These are phyloP conservation scores for Blastocystis sp. DNA, from an alignment of 352 stramenopile species.

Conservation along the genomic window DNA sequence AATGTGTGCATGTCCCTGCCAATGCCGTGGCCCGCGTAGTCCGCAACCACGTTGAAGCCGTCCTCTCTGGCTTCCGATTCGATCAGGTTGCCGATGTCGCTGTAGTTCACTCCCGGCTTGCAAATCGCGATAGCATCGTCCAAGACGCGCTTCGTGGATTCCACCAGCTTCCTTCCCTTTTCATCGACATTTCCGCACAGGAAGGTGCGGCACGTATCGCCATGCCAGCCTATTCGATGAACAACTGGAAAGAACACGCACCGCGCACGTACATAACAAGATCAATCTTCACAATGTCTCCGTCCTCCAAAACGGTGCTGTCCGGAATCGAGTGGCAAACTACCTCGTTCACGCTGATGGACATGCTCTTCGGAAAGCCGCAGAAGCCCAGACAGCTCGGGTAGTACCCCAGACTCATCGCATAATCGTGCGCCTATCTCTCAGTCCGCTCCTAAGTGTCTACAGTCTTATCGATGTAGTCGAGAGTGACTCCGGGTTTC, in stretches of 20 bases:
- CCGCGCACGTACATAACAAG: constrained; percentile 81
- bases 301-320: constrained; percentile 80
- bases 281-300: constrained; percentile 94
- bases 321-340: constrained; percentile 94
- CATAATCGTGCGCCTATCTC: constrained; percentile 78
- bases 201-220: constrained; percentile 94
- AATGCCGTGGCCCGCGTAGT: constrained; percentile 94
- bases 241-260: constrained; percentile 69
- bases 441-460: not conserved
- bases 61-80: constrained; percentile 74
- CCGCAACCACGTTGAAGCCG: constrained; percentile 77
- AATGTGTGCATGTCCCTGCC: constrained; percentile 88
- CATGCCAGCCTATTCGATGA: constrained; percentile 86
- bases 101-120: constrained; percentile 79
- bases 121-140: constrained; percentile 80
- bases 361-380: constrained; percentile 89
- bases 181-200: constrained; percentile 84
- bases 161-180: constrained; percentile 76
- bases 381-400: constrained; percentile 84
- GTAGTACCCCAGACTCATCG: constrained; percentile 80
- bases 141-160: constrained; percentile 80
- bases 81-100: constrained; percentile 79
- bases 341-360: constrained; percentile 91
- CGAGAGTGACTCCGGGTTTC: constrained; percentile 82
- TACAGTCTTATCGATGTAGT: constrained; percentile 87